Evolutionary conservation across 257 asterid genomes (phyloP).

Genomic region (Schizonepeta tenuifolia): DNA sequence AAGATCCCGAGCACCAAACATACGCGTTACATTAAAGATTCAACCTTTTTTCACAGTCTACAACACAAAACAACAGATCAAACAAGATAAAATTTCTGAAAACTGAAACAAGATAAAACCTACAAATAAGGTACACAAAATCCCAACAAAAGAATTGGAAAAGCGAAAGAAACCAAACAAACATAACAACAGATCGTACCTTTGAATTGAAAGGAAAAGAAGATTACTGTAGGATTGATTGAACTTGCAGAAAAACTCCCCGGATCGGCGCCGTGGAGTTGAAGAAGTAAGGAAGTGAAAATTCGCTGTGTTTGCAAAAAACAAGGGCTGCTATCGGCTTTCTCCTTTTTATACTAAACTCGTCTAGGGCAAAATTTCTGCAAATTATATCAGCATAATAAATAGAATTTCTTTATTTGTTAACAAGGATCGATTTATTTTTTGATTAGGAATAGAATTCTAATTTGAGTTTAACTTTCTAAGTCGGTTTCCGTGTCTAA

Average conservation of each 20-base stretch:
- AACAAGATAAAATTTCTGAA: neutral
- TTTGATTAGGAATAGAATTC: neutral
- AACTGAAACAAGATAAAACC: slow-evolving; percentile 1
- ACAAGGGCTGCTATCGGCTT: slow-evolving; percentile 38
- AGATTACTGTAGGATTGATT: slow-evolving; percentile 14
- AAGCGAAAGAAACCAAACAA: neutral
- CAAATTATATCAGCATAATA: neutral
- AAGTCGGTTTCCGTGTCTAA: neutral
- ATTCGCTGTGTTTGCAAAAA: slow-evolving; percentile 30
- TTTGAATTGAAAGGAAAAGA: slow-evolving; percentile 26
- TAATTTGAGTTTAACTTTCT: neutral
- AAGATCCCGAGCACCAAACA: slow-evolving; percentile 27
- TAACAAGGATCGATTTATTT: too few relatives aligned
- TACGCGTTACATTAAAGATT: neutral
- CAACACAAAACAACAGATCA: slow-evolving; percentile 26
- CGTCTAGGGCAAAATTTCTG: slow-evolving; percentile 36
- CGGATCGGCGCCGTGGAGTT: slow-evolving; percentile 58
- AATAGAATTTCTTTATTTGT: too few relatives aligned
- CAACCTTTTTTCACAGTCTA: neutral
- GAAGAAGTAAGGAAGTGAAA: slow-evolving; percentile 27
- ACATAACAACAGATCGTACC: slow-evolving; percentile 30
- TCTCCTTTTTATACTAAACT: slow-evolving; percentile 29
- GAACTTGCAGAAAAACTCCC: slow-evolving; percentile 40
- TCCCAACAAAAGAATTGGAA: neutral
- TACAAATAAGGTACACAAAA: neutral